phyloP scores from a whole-genome alignment of 2,329 filamentous ascomycete species.

The Paecilomyces dactylethromorphus region DNA sequence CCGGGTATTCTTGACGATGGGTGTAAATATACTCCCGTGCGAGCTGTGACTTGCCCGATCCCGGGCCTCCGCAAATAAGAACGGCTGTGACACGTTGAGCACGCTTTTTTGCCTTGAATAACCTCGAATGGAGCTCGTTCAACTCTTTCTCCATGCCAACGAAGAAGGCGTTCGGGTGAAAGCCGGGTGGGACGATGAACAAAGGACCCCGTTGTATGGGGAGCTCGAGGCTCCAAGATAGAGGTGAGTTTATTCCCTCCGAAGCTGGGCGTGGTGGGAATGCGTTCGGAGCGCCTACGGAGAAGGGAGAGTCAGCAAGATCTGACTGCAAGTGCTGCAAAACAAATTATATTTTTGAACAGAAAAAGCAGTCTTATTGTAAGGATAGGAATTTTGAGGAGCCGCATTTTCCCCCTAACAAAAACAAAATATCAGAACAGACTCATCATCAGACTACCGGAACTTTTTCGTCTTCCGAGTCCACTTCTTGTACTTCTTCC shows the following conservation, averaged over 20 bases:
- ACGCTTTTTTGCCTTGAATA: constrained; percentile 53
- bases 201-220: constrained; percentile 21
- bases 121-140: constrained; percentile 50
- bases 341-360: constrained; percentile 5
- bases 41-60: constrained; percentile 63
- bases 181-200: constrained; percentile 48
- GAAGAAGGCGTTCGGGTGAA: constrained; percentile 58
- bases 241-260: constrained; percentile 18
- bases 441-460: constrained; percentile 1
- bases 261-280: constrained; percentile 14
- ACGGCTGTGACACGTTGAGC: constrained; percentile 56
- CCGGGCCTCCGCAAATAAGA: constrained; percentile 58
- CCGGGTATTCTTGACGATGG: constrained; percentile 54
- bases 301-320: constrained; percentile 25
- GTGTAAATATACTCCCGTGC: constrained; percentile 61
- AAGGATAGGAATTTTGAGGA: neutral
- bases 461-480: constrained; percentile 7
- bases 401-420: neutral
- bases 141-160: constrained; percentile 56
- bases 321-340: constrained; percentile 21
- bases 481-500: constrained; percentile 34
- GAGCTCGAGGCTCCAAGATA: constrained; percentile 16
- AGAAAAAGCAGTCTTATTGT: constrained; percentile 1
- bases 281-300: constrained; percentile 25
- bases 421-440: constrained; percentile 8